A percentile compares a stretch with the other conserved stretches of the same genome.
phyloP scores from a whole-genome alignment of 352 stramenopile species.

The Pythium graminicola region DNA sequence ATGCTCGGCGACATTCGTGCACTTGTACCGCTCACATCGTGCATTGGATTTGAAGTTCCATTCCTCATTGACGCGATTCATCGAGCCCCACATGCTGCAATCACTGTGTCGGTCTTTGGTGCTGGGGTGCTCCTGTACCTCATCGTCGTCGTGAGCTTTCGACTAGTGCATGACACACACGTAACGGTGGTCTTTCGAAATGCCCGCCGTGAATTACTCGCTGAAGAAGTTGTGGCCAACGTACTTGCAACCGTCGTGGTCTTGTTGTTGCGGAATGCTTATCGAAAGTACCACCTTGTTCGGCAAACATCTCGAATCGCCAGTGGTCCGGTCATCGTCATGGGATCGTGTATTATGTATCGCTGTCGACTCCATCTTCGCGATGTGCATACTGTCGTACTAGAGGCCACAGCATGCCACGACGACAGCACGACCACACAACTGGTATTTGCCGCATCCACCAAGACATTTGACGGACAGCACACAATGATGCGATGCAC shows the following conservation, averaged over 20 bases:
- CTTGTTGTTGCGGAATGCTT: not conserved
- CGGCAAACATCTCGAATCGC: too few relatives aligned
- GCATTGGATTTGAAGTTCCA: not conserved
- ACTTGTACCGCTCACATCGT: not conserved
- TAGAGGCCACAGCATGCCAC: not conserved
- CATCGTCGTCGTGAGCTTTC: not conserved
- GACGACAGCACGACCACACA: not conserved
- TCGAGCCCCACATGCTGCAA: not conserved
- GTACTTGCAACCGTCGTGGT: not conserved
- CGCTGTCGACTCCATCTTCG: not conserved
- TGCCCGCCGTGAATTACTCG: not conserved
- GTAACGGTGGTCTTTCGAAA: not conserved
- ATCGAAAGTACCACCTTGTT: slow-evolving; percentile 1
- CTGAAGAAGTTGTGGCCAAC: not conserved
- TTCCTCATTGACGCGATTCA: slow-evolving; percentile 4
- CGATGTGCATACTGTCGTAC: not conserved
- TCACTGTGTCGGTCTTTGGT: not conserved
- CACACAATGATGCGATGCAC: too few relatives aligned
- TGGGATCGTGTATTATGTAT: not conserved
- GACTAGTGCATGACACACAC: not conserved
- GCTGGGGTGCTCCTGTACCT: not conserved
- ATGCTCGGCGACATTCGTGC: not conserved
- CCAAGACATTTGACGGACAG: not conserved
- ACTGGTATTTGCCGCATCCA: not conserved
- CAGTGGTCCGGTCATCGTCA: not conserved